phyloP scores from a whole-genome alignment of 768 basidiomycete genomes.

The Inosperma sp. region DNA sequence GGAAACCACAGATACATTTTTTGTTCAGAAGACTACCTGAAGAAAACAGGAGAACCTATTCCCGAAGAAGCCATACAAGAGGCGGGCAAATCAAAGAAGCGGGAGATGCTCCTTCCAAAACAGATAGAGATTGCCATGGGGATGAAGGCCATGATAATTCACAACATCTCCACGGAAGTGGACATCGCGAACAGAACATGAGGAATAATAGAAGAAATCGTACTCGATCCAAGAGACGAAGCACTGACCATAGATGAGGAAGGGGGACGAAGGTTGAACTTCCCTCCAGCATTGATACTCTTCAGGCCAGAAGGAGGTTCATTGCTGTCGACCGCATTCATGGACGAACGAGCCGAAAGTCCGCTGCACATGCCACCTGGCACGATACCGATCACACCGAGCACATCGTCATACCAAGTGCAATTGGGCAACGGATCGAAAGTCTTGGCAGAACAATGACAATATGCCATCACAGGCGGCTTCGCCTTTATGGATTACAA shows the following conservation, averaged over 20 bases:
- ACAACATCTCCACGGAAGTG: constrained; percentile 33
- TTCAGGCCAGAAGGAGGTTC: constrained; percentile 25
- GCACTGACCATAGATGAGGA: constrained; percentile 1
- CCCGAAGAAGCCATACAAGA: neutral
- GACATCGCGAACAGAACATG: constrained; percentile 38
- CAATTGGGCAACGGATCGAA: neutral
- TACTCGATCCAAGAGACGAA: constrained; percentile 28
- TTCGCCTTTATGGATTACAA: constrained; percentile 42
- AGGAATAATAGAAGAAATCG: constrained; percentile 30
- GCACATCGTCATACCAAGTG: constrained; percentile 10
- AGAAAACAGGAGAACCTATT: neutral
- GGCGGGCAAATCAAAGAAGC: constrained; percentile 3
- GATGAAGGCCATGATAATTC: constrained; percentile 29
- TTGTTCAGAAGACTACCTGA: constrained; percentile 25
- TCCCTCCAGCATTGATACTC: constrained; percentile 29
- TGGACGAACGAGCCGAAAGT: no score
- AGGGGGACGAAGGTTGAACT: constrained; percentile 19
- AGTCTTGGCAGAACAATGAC: constrained; percentile 15
- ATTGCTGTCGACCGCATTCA: constrained; percentile 19
- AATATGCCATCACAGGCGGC: constrained; percentile 30
- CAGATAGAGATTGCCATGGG: constrained; percentile 30
- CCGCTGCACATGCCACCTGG: constrained; percentile 24
- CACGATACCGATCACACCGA: constrained; percentile 24
- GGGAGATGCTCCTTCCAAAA: constrained; percentile 17
- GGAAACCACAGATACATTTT: constrained; percentile 25